Conservation (phyloP, 331 rosid species). For the Rosa hybrid region DNA sequence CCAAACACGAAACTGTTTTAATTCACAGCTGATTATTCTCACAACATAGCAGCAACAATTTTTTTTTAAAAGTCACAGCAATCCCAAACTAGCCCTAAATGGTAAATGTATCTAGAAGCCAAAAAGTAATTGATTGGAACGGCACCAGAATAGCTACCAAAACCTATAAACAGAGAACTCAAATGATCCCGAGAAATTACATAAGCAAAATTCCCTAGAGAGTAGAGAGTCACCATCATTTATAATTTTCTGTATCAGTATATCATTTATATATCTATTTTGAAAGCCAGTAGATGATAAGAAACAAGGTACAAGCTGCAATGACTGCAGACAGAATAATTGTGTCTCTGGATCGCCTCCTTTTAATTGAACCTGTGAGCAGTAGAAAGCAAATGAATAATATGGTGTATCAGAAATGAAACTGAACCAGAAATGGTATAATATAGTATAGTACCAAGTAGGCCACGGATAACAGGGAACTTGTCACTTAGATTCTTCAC, state of each 20-base stretch:
- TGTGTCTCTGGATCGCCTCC: conserved; percentile 90
- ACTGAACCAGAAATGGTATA: conserved; percentile 1
- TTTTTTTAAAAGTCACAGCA: no score
- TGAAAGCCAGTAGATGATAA: conserved; percentile 95
- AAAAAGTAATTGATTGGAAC: neutral
- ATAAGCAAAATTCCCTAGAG: conserved; percentile 41
- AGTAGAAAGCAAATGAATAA: conserved; percentile 7
- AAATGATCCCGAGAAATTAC: conserved; percentile 30
- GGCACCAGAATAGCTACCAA: conserved; percentile 20
- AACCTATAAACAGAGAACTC: conserved; percentile 23
- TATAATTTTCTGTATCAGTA: conserved; percentile 33
- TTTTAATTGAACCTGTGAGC: conserved; percentile 78
- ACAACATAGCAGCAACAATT: no score
- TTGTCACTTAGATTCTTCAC: conserved; percentile 82
- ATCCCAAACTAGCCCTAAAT: neutral
- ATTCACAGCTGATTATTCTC: no score
- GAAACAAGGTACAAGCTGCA: conserved; percentile 95
- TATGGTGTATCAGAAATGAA: conserved; percentile 11
- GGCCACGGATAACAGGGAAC: conserved; percentile 82
- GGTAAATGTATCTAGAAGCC: neutral
- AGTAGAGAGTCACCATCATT: conserved; percentile 24
- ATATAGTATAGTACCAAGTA: conserved; percentile 59
- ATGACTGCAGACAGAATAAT: conserved; percentile 86
- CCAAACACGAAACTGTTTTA: no score
- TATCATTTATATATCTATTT: conserved; percentile 48